A percentile compares a stretch with the other conserved stretches of the same genome.
phyloP scores from a whole-genome alignment of 768 basidiomycete genomes.

The Russula emetica region DNA sequence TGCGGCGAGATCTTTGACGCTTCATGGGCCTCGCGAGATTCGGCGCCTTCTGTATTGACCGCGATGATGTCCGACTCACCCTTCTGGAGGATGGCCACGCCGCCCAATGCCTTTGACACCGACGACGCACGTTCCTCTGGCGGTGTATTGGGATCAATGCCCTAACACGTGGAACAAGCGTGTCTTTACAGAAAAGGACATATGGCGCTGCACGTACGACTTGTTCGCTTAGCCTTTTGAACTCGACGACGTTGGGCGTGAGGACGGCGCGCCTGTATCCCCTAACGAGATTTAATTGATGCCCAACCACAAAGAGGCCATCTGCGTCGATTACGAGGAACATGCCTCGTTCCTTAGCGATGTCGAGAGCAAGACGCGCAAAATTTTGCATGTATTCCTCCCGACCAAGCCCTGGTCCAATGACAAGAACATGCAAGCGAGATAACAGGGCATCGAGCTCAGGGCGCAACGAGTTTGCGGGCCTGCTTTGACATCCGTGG shows the following conservation, averaged over 20 bases:
- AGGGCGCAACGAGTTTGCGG: slow-evolving; percentile 44
- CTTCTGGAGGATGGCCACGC: slow-evolving; percentile 88
- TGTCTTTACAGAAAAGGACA: not conserved
- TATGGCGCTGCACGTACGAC: slow-evolving; percentile 43
- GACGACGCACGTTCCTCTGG: slow-evolving; percentile 55
- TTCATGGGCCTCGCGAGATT: slow-evolving; percentile 39
- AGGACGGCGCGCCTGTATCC: slow-evolving; percentile 86
- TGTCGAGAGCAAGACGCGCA: slow-evolving; percentile 66
- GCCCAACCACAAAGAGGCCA: slow-evolving; percentile 77
- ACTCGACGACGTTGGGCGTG: slow-evolving; percentile 94
- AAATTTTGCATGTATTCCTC: slow-evolving; percentile 85
- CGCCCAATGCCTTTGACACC: slow-evolving; percentile 73
- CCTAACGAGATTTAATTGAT: slow-evolving; percentile 65
- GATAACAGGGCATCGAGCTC: slow-evolving; percentile 66
- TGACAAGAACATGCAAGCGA: slow-evolving; percentile 86
- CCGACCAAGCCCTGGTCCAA: slow-evolving; percentile 93
- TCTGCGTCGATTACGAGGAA: slow-evolving; percentile 95
- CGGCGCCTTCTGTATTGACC: slow-evolving; percentile 60
- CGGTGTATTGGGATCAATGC: slow-evolving; percentile 52
- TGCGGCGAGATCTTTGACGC: slow-evolving; percentile 35
- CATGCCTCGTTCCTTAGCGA: slow-evolving; percentile 70
- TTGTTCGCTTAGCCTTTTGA: slow-evolving; percentile 74
- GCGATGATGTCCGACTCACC: slow-evolving; percentile 80
- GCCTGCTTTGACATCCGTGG: slow-evolving; percentile 35
- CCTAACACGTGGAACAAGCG: slow-evolving; percentile 25